A percentile compares a stretch with the other conserved stretches of the same genome.
Conservation (phyloP, 2,329 filamentous ascomycete genomes). For the Hypoxylon sp. region DNA sequence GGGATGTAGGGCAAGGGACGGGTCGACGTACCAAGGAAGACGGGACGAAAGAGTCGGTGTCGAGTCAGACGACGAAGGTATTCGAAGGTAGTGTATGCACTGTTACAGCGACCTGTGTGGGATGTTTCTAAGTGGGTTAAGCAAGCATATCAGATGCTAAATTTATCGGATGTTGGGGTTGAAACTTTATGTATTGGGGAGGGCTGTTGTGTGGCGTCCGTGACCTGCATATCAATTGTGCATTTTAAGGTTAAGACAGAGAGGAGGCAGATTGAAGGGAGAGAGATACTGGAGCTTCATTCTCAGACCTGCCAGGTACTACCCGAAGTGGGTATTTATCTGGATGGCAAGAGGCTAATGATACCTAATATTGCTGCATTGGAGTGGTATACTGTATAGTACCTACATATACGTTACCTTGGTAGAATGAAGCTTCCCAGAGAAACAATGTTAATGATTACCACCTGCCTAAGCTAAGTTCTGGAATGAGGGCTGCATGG, state of each 20-base stretch:
- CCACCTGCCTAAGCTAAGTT: slow-evolving; percentile 27
- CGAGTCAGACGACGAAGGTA: slow-evolving; percentile 36
- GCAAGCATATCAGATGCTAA: slow-evolving; percentile 19
- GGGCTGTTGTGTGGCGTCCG: slow-evolving; percentile 27
- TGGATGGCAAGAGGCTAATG: background rate
- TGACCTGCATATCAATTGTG: slow-evolving; percentile 25
- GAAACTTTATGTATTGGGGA: slow-evolving; percentile 12
- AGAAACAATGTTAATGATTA: slow-evolving; percentile 21
- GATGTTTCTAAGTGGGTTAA: slow-evolving; percentile 19
- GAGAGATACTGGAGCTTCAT: slow-evolving; percentile 5
- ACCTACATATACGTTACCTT: slow-evolving; percentile 25
- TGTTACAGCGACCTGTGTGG: slow-evolving; percentile 8
- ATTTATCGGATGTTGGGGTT: slow-evolving; percentile 10
- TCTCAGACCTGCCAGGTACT: slow-evolving; percentile 25
- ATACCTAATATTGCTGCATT: slow-evolving; percentile 12
- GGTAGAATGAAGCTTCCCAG: slow-evolving; percentile 16
- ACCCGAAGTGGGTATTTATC: slow-evolving; percentile 31
- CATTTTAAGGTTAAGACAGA: slow-evolving; percentile 23
- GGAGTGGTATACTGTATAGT: slow-evolving; percentile 9
- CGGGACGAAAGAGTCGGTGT: slow-evolving; percentile 40
- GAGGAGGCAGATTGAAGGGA: slow-evolving; percentile 11
- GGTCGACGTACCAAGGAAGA: slow-evolving; percentile 33
- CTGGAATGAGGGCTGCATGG: slow-evolving; percentile 38
- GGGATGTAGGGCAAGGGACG: slow-evolving; percentile 30
- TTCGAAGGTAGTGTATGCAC: slow-evolving; percentile 2